Evolutionary conservation across 2,329 filamentous ascomycete species (phyloP), one percentile per base, ranked within the genome.

Genomic region (Dendrostoma leiphaemia): DNA sequence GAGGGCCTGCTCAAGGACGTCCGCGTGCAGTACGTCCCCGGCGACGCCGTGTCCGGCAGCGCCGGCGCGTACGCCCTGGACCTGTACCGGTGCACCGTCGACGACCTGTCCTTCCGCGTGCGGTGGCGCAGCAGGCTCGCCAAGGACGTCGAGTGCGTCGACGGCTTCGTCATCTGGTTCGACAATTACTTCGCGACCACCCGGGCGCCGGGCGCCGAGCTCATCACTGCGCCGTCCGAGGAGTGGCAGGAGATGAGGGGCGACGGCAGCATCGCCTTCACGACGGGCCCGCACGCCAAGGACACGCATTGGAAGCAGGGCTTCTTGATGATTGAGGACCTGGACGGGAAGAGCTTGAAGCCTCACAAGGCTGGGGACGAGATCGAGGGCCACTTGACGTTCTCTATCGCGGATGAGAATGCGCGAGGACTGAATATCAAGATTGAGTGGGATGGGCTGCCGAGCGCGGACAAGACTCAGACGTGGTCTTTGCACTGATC

Each of bases 251-350:
- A 81, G 5, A 80, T 81, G 59, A 74, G 77, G 64, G 64, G 70
- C 23, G 74, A 76, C 29, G 82, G 86, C 60, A 83, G 86, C 48
- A 79, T 91, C n/a, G 88, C 89, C 0, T 96, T 97, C 69, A 95
- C 91, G 7, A 97, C 92, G 1, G 90, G 91, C 0, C 92, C 92
- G 1, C 77, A 80, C 60, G 84, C 83, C 17, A 84, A 82, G 51
- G 81, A 86, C 58, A 97, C 93, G 7, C 93, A 97, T 71, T 97
- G 93, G 93, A 89, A 88, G 70, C 91, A 96, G 67, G 89, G 87
- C 1, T 74, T 96, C 23, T 75, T 93, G 57, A 73, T 95, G 49
- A 80, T 88, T 57, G 84, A 90, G 53, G 77, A 79, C 5, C 77
- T 81, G 37, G 74, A 82, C 51, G 66, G 74, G 12, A 32, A 31